A percentile compares a stretch with the other conserved stretches of the same genome.
Evolutionary conservation across 495 filamentous ascomycete genomes (phyloP).

Genomic region (Xylaria flabelliformis): DNA sequence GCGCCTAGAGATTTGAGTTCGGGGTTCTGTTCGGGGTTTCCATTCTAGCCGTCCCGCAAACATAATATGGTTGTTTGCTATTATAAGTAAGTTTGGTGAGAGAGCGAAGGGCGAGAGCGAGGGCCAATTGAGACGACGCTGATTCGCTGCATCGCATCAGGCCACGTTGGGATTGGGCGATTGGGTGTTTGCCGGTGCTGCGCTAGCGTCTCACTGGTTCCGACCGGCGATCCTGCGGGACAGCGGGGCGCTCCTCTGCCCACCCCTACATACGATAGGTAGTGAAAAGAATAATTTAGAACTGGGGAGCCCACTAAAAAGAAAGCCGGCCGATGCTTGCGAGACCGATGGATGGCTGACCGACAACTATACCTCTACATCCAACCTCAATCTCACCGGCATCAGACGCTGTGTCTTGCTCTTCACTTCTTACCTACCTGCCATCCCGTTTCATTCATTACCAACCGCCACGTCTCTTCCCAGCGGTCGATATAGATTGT

Average conservation of each 20-base stretch:
- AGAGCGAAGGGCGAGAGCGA: background rate
- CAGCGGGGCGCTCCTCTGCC: slow-evolving; percentile 8
- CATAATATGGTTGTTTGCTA: background rate
- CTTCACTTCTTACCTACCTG: slow-evolving; percentile 21
- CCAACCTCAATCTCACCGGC: slow-evolving; percentile 17
- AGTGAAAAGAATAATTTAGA: slow-evolving; percentile 24
- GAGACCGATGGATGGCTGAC: slow-evolving; percentile 8
- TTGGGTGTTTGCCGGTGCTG: slow-evolving; percentile 4
- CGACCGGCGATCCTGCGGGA: slow-evolving; percentile 12
- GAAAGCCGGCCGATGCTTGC: slow-evolving; percentile 10
- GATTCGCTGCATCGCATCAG: slow-evolving; percentile 19
- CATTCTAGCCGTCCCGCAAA: slow-evolving; percentile 21
- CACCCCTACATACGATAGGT: background rate
- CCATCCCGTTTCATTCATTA: background rate
- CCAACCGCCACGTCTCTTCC: background rate
- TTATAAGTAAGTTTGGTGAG: background rate
- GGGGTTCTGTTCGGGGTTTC: slow-evolving; percentile 15
- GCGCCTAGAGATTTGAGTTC: background rate
- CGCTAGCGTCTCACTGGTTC: slow-evolving; percentile 22
- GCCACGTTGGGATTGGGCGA: slow-evolving; percentile 22
- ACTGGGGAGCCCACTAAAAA: slow-evolving; percentile 16
- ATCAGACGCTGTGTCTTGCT: slow-evolving; percentile 8
- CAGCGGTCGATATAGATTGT: background rate
- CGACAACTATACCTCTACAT: slow-evolving; percentile 7
- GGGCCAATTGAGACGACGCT: slow-evolving; percentile 9